Evolutionary conservation across 768 basidiomycete species (phyloP).

Genomic region (Trametes sanguinea): DNA sequence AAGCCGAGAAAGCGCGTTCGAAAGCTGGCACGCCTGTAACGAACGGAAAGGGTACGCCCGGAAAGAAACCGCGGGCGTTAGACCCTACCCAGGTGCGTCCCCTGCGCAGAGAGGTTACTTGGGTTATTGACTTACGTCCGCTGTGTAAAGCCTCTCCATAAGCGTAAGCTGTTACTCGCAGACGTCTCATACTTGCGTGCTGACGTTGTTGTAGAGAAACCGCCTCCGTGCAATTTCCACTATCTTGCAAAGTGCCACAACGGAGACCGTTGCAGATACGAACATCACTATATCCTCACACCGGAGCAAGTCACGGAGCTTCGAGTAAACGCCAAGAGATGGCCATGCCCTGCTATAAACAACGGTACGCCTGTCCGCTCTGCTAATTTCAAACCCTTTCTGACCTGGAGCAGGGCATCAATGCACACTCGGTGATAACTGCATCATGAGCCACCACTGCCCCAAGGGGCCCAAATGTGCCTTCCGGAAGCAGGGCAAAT

Average conservation of each 20-base stretch:
- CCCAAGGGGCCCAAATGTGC: slow-evolving; percentile 39
- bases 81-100: slow-evolving; percentile 21
- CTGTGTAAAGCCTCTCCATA: slow-evolving; percentile 32
- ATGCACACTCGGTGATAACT: slow-evolving; percentile 34
- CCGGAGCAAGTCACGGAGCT: slow-evolving; percentile 34
- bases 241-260: slow-evolving; percentile 37
- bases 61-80: slow-evolving; percentile 11
- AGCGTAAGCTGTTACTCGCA: slow-evolving; percentile 28
- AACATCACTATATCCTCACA: slow-evolving; percentile 37
- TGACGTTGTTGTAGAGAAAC: slow-evolving; percentile 32
- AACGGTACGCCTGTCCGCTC: slow-evolving; percentile 27
- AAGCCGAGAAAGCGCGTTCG: slow-evolving; percentile 31
- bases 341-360: slow-evolving; percentile 37
- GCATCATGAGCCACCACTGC: slow-evolving; percentile 41
- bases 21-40: slow-evolving; percentile 17
- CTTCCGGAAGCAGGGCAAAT: slow-evolving; percentile 36
- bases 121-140: not conserved
- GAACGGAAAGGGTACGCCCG: slow-evolving; percentile 2
- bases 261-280: slow-evolving; percentile 37
- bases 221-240: slow-evolving; percentile 42
- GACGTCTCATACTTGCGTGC: not conserved
- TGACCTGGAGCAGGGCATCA: slow-evolving; percentile 17
- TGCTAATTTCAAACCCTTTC: not conserved
- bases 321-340: slow-evolving; percentile 36
- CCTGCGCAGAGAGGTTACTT: not conserved